Base-by-base conservation (phyloP, 2,329 filamentous ascomycete genomes). In the Alternaria hordeiaustralica region DNA sequence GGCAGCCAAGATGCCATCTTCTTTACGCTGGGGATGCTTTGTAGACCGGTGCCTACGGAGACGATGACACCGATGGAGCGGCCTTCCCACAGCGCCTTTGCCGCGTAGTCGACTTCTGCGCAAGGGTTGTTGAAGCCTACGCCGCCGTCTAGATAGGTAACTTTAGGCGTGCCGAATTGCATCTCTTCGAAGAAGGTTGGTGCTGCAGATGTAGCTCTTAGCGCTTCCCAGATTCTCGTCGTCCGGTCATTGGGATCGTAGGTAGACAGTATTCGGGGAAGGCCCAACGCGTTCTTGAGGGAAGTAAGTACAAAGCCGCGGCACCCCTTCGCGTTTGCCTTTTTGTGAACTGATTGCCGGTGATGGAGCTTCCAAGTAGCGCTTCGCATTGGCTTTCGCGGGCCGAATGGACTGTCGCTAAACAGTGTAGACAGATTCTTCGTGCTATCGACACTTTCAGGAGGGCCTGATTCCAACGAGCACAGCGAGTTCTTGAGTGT, bases 151-250 rank as follows among this genome's bases (percentile, higher is more conserved):
- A 84, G 74, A 63, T 86, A 88, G 0, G 78, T 80, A 6, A 81
- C 79, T 61, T 82, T 80, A 0, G 84, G 83, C 5, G 80, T 78
- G 6, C 80, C 77, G 58, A 87, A 83, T n/a, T 80, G 75, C 75
- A 86, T 86, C 7, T 84, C 82, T 64, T 84, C 84, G 74, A 87
- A 87, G 64, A 82, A 84, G 1, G 77, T 79, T 4, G 85, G 84
- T 5, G 83, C 82, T 6, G 85, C 84, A 2, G 83, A 81, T 2
- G 85, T 85, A 6, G 85, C 85, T 15, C 85, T 80, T 4, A 84
- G 80, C 61, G 84, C 84, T 77, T 87, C 82, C 84, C 85, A 87
- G 5, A 83, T 80, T 26, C 69, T 53, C 4, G 78, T 80, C 9
- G 73, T 75, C 2, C 76, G 75, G 63, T 81, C 78, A 43, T 80